Evolutionary conservation across 371 early-diverging fungal species (phyloP).

Genomic region (Umbelopsis sp.): DNA sequence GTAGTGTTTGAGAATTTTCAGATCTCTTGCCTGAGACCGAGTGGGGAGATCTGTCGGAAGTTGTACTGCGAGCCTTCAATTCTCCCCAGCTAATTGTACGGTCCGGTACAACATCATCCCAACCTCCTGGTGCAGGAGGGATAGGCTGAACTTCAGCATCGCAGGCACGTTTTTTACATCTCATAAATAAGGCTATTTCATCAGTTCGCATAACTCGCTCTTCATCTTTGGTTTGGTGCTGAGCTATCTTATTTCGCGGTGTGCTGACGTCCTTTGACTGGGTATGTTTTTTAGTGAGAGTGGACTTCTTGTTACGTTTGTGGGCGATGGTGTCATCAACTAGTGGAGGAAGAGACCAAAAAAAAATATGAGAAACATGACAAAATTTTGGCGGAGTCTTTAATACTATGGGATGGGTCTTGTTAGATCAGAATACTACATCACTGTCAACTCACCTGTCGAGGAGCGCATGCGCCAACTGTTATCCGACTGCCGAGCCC

Average conservation of each 20-base stretch:
- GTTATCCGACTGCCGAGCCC: not conserved
- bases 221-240: constrained; percentile 12
- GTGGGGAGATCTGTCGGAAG: not conserved
- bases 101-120: constrained; percentile 34
- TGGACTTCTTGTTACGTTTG: not conserved
- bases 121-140: constrained; percentile 31
- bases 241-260: not conserved
- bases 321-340: not conserved
- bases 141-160: constrained; percentile 27
- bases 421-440: no score
- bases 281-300: not conserved
- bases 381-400: no score
- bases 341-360: not conserved
- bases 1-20: not conserved
- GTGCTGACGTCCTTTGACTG: not conserved
- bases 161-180: constrained; percentile 28
- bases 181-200: constrained; percentile 35
- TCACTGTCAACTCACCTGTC: not conserved
- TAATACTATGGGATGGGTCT: no score
- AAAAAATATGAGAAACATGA: not conserved
- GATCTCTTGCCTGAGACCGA: not conserved
- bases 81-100: constrained; percentile 31
- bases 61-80: not conserved
- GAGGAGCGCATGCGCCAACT: not conserved
- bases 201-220: constrained; percentile 24